Evolutionary conservation across 2,329 filamentous ascomycete species (phyloP), one percentile per base, ranked within the genome.

Genomic region (Cercospora berteroae): DNA sequence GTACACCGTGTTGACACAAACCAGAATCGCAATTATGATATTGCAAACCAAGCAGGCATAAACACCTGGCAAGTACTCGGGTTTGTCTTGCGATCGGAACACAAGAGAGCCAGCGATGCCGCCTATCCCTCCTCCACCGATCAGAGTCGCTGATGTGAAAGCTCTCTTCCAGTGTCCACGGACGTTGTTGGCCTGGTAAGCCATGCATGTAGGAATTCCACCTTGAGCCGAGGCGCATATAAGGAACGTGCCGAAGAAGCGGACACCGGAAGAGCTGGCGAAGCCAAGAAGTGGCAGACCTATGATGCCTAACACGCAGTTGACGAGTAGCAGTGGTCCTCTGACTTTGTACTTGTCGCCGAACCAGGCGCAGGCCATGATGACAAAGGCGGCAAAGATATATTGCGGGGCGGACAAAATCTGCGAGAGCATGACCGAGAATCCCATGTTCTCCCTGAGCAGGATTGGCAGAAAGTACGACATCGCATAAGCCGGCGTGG

Each of bases 151-250:
- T 16, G 69, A 67, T 1, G 67, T 67, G 8, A 70, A 63, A 9
- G 67, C 60, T 55, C 69, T 48, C 65, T 70, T 70, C 20, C 60
- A 66, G 48, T 70, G 67, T 6, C 69, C 67, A 13, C 69, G 62
- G 6, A 95, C 89, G 78, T 94, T 95, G 79, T 94, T 94, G 44
- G 91, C 90, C 81, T 93, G 91, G 80, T 92, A 94, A 0, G 90
- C 85, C 82, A 95, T 87, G 55, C 86, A 82, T 0, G 87, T 83
- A 0, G 92, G 91, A 3, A 93, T 83, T 75, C 94, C 94, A 67
- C 88, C 86, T 78, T 92, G 93, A 70, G 88, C 88, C 7, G 90
- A 91, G 0, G 90, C 90, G 0, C 90, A 89, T 25, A 88, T 85
- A 44, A 94, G 80, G 80, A 93, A 94, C 64, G 92, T 85, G 61